These are phyloP conservation scores for Saccharum hybrid DNA, from an alignment of 202 grass and related monocot species.

Conservation along the genomic window DNA sequence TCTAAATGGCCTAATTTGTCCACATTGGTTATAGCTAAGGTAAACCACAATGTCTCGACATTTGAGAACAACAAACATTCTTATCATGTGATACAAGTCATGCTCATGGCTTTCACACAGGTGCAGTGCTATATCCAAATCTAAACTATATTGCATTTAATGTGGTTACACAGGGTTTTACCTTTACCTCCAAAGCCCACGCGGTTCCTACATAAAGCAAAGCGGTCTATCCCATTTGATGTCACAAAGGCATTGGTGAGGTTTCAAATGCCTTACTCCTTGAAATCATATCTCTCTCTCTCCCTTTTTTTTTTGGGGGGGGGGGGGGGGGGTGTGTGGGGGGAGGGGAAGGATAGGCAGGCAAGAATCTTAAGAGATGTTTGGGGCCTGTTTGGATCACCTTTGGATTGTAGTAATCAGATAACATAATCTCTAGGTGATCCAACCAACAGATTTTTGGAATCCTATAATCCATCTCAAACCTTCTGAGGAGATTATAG, in stretches of 20 bases:
- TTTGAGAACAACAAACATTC: conserved; percentile 5
- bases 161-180: conserved; percentile 53
- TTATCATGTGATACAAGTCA: conserved; percentile 16
- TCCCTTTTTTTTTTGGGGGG: too few relatives aligned
- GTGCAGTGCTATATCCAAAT: not conserved
- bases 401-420: not conserved
- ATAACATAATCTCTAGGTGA: not conserved
- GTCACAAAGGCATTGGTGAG: conserved; percentile 59
- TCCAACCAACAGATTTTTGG: not conserved
- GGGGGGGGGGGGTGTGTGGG: too few relatives aligned
- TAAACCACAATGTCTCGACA: conserved; percentile 2
- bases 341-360: not conserved
- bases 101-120: conserved; percentile 21
- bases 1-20: conserved; percentile 27
- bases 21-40: conserved; percentile 22
- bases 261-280: conserved; percentile 30
- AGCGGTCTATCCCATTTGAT: conserved; percentile 55
- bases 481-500: not conserved
- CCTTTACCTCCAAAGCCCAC: conserved; percentile 61
- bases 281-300: conserved; percentile 1
- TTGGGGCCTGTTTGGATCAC: not conserved
- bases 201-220: conserved; percentile 38
- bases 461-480: not conserved
- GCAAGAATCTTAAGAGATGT: conserved; percentile 19
- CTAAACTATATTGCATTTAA: conserved; percentile 38